Evolutionary conservation across 768 basidiomycete species (phyloP).

Genomic region (Boletus sensibilis): DNA sequence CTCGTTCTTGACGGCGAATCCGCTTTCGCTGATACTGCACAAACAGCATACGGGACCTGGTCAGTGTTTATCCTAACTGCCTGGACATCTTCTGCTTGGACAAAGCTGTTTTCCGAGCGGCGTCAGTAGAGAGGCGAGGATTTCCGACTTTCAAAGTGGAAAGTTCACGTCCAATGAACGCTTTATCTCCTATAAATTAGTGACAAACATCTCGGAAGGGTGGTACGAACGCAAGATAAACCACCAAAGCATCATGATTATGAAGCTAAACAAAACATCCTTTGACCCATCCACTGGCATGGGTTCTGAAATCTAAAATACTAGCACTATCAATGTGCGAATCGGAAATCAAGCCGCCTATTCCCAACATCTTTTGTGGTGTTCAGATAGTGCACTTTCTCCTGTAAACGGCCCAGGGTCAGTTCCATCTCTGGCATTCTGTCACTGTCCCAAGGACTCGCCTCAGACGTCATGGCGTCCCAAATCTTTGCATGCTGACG

Average conservation of each 20-base stretch:
- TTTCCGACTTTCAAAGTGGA: too few species aligned
- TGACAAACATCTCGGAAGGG: too few species aligned
- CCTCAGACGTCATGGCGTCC: constrained; percentile 55
- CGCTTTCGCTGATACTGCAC: constrained; percentile 68
- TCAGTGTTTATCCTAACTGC: too few species aligned
- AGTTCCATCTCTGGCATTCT: constrained; percentile 38
- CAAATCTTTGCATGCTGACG: constrained; percentile 51
- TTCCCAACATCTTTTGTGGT: constrained; percentile 53
- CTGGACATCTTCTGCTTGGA: too few species aligned
- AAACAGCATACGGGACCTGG: too few species aligned
- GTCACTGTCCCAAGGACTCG: constrained; percentile 12
- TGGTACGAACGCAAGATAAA: too few species aligned
- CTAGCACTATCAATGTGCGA: constrained; percentile 44
- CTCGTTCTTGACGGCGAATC: constrained; percentile 71
- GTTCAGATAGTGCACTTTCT: constrained; percentile 50
- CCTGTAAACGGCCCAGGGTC: constrained; percentile 32
- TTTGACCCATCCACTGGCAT: background rate
- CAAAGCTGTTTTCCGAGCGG: too few species aligned
- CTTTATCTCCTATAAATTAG: too few species aligned
- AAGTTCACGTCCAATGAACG: too few species aligned
- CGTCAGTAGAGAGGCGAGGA: too few species aligned
- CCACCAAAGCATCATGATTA: background rate
- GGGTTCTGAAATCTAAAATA: too few species aligned
- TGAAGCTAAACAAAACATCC: background rate
- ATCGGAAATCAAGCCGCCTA: constrained; percentile 58